phyloP scores from a whole-genome alignment of 116 monocot genomes.

The Dioscorea cayenensis region DNA sequence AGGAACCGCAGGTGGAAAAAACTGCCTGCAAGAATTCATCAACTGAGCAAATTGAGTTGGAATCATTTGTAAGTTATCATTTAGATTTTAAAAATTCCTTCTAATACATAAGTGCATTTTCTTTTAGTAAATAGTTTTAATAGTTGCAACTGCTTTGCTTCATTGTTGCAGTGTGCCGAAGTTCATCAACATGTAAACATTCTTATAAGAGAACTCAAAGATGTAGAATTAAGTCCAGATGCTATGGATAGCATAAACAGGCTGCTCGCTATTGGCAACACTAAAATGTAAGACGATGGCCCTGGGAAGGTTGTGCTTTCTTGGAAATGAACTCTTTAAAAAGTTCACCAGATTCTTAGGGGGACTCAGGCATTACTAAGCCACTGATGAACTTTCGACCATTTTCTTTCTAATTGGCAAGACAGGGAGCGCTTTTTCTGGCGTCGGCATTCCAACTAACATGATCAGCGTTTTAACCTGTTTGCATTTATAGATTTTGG shows the following conservation, averaged over 20 bases:
- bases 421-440: too few species aligned
- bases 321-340: too few species aligned
- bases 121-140: neutral
- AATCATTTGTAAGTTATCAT: neutral
- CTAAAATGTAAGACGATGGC: too few species aligned
- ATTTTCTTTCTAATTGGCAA: too few species aligned
- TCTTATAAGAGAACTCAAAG: neutral
- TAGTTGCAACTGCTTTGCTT: neutral
- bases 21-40: neutral
- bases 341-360: too few species aligned
- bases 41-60: neutral
- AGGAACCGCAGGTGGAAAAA: neutral
- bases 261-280: neutral
- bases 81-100: neutral
- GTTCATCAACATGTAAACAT: neutral
- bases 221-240: neutral
- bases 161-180: neutral
- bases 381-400: too few species aligned
- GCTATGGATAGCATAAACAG: neutral
- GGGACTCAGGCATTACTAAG: too few species aligned
- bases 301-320: too few species aligned
- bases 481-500: too few species aligned
- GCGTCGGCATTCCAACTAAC: too few species aligned
- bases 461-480: too few species aligned
- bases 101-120: neutral